These are phyloP conservation scores for Starmerella ratchasimensis DNA, from an alignment of 805 yeast species.

Conservation along the genomic window DNA sequence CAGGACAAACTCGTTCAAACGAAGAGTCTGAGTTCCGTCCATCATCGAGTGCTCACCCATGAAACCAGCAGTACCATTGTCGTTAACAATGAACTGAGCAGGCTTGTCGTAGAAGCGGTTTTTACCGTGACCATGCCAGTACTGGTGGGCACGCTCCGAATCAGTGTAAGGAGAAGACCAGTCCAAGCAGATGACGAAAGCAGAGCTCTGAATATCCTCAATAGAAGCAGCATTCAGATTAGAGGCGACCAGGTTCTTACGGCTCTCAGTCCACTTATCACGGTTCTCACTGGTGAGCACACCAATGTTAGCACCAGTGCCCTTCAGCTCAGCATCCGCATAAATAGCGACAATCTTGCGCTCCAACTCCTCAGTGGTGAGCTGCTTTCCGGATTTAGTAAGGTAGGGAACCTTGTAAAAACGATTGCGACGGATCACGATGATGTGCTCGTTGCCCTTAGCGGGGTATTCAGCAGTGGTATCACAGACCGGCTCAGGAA, in stretches of 20 bases:
- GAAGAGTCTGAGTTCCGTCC: slow-evolving; percentile 95
- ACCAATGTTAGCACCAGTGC: slow-evolving; percentile 50
- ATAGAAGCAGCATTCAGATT: slow-evolving; percentile 51
- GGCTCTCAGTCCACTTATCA: slow-evolving; percentile 59
- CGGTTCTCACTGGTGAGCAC: slow-evolving; percentile 72
- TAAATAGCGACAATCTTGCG: slow-evolving; percentile 47
- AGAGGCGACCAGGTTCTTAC: slow-evolving; percentile 40
- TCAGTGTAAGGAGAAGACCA: slow-evolving; percentile 55
- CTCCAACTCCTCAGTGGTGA: slow-evolving; percentile 31
- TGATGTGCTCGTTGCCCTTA: slow-evolving; percentile 47
- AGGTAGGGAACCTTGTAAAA: slow-evolving; percentile 53
- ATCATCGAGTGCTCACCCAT: slow-evolving; percentile 92
- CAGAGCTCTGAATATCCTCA: slow-evolving; percentile 56
- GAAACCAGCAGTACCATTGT: slow-evolving; percentile 82
- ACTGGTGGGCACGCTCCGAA: slow-evolving; percentile 68
- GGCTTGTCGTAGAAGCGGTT: slow-evolving; percentile 92
- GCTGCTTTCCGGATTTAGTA: slow-evolving; percentile 25
- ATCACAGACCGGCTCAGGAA: slow-evolving; percentile 48
- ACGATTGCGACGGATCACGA: slow-evolving; percentile 61
- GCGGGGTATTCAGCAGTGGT: slow-evolving; percentile 38
- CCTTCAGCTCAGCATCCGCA: slow-evolving; percentile 29
- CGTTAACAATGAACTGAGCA: slow-evolving; percentile 64
- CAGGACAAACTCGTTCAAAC: slow-evolving; percentile 65
- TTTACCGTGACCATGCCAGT: slow-evolving; percentile 92
- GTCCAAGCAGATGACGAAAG: slow-evolving; percentile 74